Base-by-base conservation (phyloP, 495 filamentous ascomycete species). In the Aspergillus ostianus region DNA sequence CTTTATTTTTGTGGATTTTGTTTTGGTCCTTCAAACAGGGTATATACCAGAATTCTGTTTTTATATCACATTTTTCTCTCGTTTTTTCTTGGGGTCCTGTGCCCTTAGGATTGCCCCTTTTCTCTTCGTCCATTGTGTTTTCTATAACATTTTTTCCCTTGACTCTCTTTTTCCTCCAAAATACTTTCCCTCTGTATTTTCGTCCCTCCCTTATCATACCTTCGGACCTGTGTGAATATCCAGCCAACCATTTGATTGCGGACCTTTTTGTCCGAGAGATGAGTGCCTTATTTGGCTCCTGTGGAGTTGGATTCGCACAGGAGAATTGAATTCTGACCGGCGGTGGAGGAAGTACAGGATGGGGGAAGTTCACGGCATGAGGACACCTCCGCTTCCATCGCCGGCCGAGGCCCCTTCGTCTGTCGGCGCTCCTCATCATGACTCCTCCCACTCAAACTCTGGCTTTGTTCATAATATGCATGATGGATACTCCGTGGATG, bases 351-450 rank as follows among this genome's bases (percentile, higher is more conserved):
- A 67, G 57, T 66, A 67, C 62, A 72, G 59, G 63, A 77, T 77
- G 75, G 73, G 65, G 64, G 71, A 76, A 62, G 68, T 71, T 64
- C 70, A 68, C 67, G 71, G 65, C 58, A 72, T 71, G 70, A 75
- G 68, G 64, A 77, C 69, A 59, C 64, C 74, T 74, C 73, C 76
- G 62, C 71, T 74, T 62, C 71, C 75, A 64, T 78, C 75, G 66
- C 74, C 73, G 61, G 71, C 74, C 55, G 71, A 73, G 66, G 75
- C 74, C 30, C 66, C 70, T 55, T 70, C 73, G 54, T 60, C 73
- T 54, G 55, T 68, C 53, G 66, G 67, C 56, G 58, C 68, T 17
- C 53, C 68, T 27, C 70, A 67, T 29, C 50, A 61, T 61, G 64
- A 64, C 45, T 64, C 65, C 36, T 62, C 70, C 41, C 70, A 70